Evolutionary conservation across 179 eudicot species (phyloP).

Genomic region (Beta corolliflora): DNA sequence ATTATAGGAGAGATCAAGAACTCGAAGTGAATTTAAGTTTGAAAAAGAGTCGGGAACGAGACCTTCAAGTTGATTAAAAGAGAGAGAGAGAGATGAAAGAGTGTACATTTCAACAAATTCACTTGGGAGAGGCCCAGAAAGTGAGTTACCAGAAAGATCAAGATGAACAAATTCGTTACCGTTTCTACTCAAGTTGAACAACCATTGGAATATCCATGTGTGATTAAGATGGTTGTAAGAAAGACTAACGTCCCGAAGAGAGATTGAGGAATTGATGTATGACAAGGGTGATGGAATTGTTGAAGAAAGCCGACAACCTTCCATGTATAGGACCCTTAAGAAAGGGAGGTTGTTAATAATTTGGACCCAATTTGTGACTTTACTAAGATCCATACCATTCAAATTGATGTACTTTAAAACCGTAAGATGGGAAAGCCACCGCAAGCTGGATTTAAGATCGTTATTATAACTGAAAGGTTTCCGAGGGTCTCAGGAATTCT

Average conservation of each 20-base stretch:
- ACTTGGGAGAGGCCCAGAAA: neutral
- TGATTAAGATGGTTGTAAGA: neutral
- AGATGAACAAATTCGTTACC: neutral
- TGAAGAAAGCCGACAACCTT: neutral
- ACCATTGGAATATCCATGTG: conserved; percentile 17
- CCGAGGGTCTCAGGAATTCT: conserved; percentile 22
- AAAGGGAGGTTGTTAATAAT: too few species aligned
- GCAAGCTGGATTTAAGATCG: neutral
- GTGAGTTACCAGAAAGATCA: neutral
- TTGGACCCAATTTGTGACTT: too few species aligned
- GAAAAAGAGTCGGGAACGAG: neutral
- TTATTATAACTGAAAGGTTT: conserved; percentile 20
- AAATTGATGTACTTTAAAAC: too few species aligned
- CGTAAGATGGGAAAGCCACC: conserved; percentile 29
- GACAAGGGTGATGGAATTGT: neutral
- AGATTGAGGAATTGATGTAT: conserved; percentile 9
- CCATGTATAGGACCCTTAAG: neutral
- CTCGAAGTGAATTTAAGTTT: neutral
- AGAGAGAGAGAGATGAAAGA: conserved; percentile 17
- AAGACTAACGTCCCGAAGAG: neutral
- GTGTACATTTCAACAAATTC: neutral
- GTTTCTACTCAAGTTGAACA: conserved; percentile 1
- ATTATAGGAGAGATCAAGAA: conserved; percentile 18
- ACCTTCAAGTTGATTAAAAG: conserved; percentile 17
- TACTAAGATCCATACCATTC: too few species aligned